phyloP scores from a whole-genome alignment of 768 basidiomycete species.

The Mycena metata region DNA sequence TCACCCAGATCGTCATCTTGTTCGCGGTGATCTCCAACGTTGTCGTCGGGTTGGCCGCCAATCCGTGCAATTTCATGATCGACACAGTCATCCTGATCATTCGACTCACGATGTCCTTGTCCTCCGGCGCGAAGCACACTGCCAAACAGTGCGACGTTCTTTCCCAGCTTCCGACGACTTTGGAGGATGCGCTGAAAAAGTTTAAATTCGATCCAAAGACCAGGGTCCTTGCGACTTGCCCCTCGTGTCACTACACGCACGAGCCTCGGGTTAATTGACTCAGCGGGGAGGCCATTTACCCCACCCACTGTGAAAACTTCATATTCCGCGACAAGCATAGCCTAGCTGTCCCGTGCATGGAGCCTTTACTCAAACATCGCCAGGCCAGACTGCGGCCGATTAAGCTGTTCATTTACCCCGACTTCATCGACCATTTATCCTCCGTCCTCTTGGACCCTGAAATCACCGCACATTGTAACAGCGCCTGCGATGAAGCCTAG shows the following conservation, averaged over 20 bases:
- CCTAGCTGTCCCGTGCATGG: conserved; percentile 3
- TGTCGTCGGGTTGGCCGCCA: conserved; percentile 29
- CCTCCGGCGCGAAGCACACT: conserved; percentile 5
- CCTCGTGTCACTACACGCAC: conserved; percentile 34
- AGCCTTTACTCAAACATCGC: conserved; percentile 30
- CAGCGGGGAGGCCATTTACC: conserved; percentile 28
- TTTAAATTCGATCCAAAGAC: conserved; percentile 36
- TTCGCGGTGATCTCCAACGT: conserved; percentile 31
- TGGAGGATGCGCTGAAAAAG: conserved; percentile 29
- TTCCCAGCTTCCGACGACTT: conserved; percentile 29
- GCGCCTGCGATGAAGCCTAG: conserved; percentile 18
- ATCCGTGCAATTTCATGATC: conserved; percentile 36
- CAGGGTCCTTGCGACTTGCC: conserved; percentile 29
- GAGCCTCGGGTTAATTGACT: conserved; percentile 32
- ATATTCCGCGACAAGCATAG: conserved; percentile 32
- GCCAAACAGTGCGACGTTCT: conserved; percentile 19
- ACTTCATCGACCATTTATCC: conserved; percentile 43
- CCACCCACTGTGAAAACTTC: conserved; percentile 25
- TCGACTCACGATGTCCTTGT: conserved; percentile 29
- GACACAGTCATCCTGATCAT: conserved; percentile 32
- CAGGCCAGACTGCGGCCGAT: conserved; percentile 36
- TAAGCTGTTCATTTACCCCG: conserved; percentile 35
- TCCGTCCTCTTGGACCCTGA: conserved; percentile 38
- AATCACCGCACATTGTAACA: conserved; percentile 33
- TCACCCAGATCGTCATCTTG: conserved; percentile 29